phyloP scores from a whole-genome alignment of 2,329 filamentous ascomycete genomes.

The Botrytis porri region DNA sequence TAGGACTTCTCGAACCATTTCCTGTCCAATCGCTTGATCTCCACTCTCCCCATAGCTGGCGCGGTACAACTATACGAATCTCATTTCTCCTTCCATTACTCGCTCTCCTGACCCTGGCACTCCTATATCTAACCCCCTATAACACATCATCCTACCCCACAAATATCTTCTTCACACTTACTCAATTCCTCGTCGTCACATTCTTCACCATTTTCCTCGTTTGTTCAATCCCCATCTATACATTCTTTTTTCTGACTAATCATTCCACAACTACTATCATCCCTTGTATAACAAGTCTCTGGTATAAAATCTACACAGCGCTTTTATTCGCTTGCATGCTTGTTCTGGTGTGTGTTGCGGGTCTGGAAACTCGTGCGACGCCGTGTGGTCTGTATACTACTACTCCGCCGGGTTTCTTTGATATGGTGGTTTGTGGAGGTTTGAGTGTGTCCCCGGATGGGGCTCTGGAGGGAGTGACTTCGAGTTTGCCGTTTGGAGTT shows the following conservation, averaged over 20 bases:
- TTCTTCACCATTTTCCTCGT: background rate
- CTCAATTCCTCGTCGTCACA: background rate
- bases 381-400: background rate
- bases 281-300: background rate
- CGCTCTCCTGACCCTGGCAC: background rate
- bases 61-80: background rate
- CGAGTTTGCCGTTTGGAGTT: background rate
- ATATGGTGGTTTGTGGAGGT: background rate
- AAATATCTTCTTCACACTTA: background rate
- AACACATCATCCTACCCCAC: background rate
- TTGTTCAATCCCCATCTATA: background rate
- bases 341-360: background rate
- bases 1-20: background rate
- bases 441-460: background rate
- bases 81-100: background rate
- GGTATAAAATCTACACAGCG: background rate
- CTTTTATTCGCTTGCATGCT: background rate
- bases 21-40: background rate
- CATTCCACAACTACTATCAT: background rate
- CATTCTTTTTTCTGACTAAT: background rate
- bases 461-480: background rate
- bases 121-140: background rate
- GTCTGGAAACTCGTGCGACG: background rate
- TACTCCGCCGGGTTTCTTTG: background rate
- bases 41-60: background rate